Evolutionary conservation across 352 stramenopile species (phyloP).

Genomic region (Phytopythium sindhum): DNA sequence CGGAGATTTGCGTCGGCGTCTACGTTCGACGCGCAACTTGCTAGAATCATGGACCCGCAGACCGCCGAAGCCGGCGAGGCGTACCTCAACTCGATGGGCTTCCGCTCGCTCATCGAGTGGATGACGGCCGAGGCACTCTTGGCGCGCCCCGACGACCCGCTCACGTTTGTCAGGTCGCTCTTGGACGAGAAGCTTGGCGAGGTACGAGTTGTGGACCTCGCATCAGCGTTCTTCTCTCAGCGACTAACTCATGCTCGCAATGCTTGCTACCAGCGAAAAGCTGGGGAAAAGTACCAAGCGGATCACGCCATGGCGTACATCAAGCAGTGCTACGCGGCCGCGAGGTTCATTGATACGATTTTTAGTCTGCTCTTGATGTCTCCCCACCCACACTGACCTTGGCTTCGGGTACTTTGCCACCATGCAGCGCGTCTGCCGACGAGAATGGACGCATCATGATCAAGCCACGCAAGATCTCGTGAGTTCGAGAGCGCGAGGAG

Average conservation of each 20-base stretch:
- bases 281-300: conserved; percentile 67
- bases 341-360: conserved; percentile 33
- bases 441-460: conserved; percentile 80
- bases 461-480: conserved; percentile 66
- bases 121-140: conserved; percentile 86
- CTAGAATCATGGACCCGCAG: conserved; percentile 52
- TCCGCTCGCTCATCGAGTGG: conserved; percentile 90
- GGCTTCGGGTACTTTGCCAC: too few relatives aligned
- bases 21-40: not conserved
- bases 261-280: conserved; percentile 21
- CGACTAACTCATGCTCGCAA: not conserved
- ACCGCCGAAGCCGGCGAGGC: conserved; percentile 75
- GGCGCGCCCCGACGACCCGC: conserved; percentile 78
- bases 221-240: not conserved
- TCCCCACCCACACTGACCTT: not conserved
- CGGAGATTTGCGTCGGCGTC: not conserved
- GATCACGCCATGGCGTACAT: conserved; percentile 83
- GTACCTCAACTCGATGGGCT: conserved; percentile 88
- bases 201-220: conserved; percentile 26
- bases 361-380: not conserved
- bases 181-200: conserved; percentile 81
- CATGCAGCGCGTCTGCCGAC: conserved; percentile 63
- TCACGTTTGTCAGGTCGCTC: conserved; percentile 78
- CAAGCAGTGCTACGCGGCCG: conserved; percentile 85
- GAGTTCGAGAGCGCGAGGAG: conserved; percentile 2